A percentile compares a stretch with the other conserved stretches of the same genome.
phyloP scores from a whole-genome alignment of 768 basidiomycete species.

The Rubroboletus pulcherrimus region DNA sequence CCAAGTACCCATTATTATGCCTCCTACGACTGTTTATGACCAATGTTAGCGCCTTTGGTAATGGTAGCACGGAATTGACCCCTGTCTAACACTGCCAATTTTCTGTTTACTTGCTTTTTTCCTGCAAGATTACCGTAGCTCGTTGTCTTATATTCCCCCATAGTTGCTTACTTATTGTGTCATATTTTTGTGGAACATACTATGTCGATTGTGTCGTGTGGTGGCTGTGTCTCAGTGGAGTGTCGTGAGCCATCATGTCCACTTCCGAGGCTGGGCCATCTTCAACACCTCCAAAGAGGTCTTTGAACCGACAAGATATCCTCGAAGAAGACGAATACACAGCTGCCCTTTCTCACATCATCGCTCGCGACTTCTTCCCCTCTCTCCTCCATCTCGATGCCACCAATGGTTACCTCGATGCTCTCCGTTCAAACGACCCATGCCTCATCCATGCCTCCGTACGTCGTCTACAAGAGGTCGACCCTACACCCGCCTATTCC shows the following conservation, averaged over 20 bases:
- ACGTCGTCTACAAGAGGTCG: slow-evolving; percentile 62
- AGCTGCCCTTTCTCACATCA: slow-evolving; percentile 83
- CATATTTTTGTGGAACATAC: slow-evolving; percentile 4
- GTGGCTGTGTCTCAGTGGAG: slow-evolving; percentile 11
- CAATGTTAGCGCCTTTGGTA: slow-evolving; percentile 19
- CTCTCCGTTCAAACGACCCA: slow-evolving; percentile 71
- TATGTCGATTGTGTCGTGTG: neutral
- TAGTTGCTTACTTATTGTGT: slow-evolving; percentile 14
- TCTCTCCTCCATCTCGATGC: slow-evolving; percentile 87
- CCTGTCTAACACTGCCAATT: slow-evolving; percentile 1
- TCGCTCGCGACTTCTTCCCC: slow-evolving; percentile 97
- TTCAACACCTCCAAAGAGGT: slow-evolving; percentile 39
- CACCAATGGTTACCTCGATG: slow-evolving; percentile 82
- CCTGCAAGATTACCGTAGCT: slow-evolving; percentile 6
- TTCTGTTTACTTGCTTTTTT: slow-evolving; percentile 13
- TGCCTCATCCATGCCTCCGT: slow-evolving; percentile 74
- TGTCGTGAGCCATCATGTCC: slow-evolving; percentile 26
- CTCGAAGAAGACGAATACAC: slow-evolving; percentile 96
- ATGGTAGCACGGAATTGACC: slow-evolving; percentile 14
- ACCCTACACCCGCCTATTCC: slow-evolving; percentile 43
- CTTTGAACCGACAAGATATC: slow-evolving; percentile 67
- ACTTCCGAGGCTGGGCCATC: slow-evolving; percentile 27
- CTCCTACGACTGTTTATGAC: slow-evolving; percentile 24
- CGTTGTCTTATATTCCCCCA: slow-evolving; percentile 15
- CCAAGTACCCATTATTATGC: slow-evolving; percentile 12